Conservation (phyloP, 331 rosid genomes). For the Quercus lobata region DNA sequence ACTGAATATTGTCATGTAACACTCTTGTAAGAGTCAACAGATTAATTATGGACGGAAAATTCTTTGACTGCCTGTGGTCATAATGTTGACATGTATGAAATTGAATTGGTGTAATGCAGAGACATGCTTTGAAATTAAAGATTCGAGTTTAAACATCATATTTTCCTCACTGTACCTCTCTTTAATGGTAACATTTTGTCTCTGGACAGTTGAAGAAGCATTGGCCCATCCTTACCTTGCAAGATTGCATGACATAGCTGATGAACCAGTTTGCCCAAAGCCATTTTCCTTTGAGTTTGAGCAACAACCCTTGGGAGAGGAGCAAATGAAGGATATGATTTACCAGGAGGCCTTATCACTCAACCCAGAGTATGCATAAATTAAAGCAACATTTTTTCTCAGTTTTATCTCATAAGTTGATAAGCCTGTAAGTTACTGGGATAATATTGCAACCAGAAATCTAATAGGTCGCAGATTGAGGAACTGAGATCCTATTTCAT, state of each 20-base stretch:
- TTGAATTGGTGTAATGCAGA: not conserved
- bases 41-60: not conserved
- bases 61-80: not conserved
- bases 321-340: conserved; percentile 93
- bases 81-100: not conserved
- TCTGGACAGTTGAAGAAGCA: conserved; percentile 78
- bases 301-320: conserved; percentile 73
- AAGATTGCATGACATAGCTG: conserved; percentile 87
- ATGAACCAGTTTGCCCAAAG: conserved; percentile 75
- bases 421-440: not conserved
- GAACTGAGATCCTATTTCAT: conserved; percentile 22
- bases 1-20: not conserved
- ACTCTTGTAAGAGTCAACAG: not conserved
- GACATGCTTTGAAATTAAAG: conserved; percentile 5
- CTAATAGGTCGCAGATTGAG: conserved; percentile 5
- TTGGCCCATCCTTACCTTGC: conserved; percentile 95
- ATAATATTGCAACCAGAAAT: not conserved
- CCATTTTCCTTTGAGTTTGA: conserved; percentile 90
- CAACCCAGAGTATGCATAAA: conserved; percentile 73
- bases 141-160: not conserved
- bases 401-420: not conserved
- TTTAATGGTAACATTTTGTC: conserved; percentile 6
- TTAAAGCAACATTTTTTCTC: not conserved
- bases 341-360: conserved; percentile 79
- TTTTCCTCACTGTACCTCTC: not conserved